Percentiles rank a stretch among this genome's conserved stretches.
phyloP scores from a whole-genome alignment of 495 filamentous ascomycete species.

The Neurospora sp. region DNA sequence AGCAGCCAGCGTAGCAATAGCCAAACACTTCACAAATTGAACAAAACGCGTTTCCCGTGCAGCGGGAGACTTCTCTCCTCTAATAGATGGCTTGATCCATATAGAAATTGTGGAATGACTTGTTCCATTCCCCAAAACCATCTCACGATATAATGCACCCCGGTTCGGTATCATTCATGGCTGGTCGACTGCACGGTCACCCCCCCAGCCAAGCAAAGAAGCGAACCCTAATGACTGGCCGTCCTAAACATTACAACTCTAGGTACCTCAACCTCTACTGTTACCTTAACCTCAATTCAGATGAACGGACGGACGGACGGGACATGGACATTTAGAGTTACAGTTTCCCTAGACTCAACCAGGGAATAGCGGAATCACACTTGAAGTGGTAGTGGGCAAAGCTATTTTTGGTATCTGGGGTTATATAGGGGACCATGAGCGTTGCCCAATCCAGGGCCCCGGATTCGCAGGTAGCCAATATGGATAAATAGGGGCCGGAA shows the following conservation, averaged over 20 bases:
- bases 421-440: background rate
- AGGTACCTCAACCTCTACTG: background rate
- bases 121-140: background rate
- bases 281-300: background rate
- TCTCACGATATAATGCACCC: background rate
- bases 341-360: background rate
- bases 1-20: background rate
- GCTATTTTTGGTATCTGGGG: background rate
- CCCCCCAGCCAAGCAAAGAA: background rate
- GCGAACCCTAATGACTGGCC: background rate
- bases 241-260: background rate
- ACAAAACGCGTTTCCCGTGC: background rate
- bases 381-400: background rate
- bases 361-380: background rate
- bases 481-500: constrained; percentile 21
- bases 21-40: background rate
- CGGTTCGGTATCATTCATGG: background rate
- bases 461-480: constrained; percentile 21
- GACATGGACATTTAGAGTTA: background rate
- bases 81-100: background rate
- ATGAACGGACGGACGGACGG: background rate
- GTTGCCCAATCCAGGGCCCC: constrained; percentile 27
- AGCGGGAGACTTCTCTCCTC: background rate
- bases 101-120: background rate
- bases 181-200: background rate